Evolutionary conservation across 1,139 yeast species (phyloP).

Genomic region (Geotrichum histeridarum): DNA sequence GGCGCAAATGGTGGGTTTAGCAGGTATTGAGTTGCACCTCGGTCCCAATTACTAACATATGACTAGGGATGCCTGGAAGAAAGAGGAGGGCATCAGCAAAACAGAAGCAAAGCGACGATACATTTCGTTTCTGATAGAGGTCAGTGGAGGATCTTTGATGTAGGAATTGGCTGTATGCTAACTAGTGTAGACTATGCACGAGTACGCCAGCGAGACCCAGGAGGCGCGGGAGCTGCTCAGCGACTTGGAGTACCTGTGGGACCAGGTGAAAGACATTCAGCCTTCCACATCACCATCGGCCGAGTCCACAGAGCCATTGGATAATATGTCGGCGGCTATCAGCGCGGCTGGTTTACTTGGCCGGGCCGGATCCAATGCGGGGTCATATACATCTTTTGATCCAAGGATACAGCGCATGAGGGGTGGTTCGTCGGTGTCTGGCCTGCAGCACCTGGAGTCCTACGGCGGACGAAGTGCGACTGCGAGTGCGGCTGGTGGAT

Average conservation of each 20-base stretch:
- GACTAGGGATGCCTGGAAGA: constrained; percentile 70
- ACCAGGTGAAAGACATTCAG: constrained; percentile 56
- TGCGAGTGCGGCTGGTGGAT: background rate
- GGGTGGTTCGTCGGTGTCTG: background rate
- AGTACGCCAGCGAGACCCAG: constrained; percentile 61
- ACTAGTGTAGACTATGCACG: constrained; percentile 55
- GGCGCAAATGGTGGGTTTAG: constrained; percentile 52
- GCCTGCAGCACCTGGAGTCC: background rate
- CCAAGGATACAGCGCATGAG: background rate
- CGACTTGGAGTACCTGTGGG: constrained; percentile 71
- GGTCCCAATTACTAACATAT: background rate
- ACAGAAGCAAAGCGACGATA: constrained; percentile 73
- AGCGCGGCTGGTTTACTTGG: constrained; percentile 3
- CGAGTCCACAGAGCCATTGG: background rate
- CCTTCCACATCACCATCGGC: constrained; percentile 14
- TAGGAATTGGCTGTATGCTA: background rate
- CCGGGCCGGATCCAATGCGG: constrained; percentile 5
- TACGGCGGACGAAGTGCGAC: background rate
- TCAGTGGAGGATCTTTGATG: background rate
- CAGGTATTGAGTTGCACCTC: background rate
- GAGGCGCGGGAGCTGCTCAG: constrained; percentile 63
- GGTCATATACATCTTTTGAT: constrained; percentile 7
- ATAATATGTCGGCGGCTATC: background rate
- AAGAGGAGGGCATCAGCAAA: constrained; percentile 62
- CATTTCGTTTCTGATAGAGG: constrained; percentile 52